Evolutionary conservation across 495 filamentous ascomycete genomes (phyloP), one percentile per base, ranked within the genome.

Genomic region (Penicillium roqueforti): DNA sequence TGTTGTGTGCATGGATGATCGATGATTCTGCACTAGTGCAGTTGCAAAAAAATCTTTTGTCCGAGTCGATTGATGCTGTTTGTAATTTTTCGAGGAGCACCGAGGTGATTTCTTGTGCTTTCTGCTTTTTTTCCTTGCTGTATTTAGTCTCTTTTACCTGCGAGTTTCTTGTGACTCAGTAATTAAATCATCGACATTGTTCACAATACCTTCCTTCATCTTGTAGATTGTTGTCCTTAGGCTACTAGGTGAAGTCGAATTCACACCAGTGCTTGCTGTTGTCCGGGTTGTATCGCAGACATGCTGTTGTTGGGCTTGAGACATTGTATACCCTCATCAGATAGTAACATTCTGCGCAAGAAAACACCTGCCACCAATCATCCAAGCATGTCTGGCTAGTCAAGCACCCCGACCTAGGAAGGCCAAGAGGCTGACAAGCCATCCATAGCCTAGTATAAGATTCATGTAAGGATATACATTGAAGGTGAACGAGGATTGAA

Each of bases 131-230:
- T 61, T 62, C 55, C 51, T 56, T 60, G 49, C 51, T 59, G 54
- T 64, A 51, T 59, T 48, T 60, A 59, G 51, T 62, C 42, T 55
- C 50, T 20, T 20, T 34, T 58, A 56, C 31, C 47, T 53, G 39
- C 48, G 37, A 52, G 50, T 52, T 45, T 22, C 4, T 37, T 37
- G 46, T 42, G 37, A 56, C 34, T 51, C 56, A 52, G 46, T 52
- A 63, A 66, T 57, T 66, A 66, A 67, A 61, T 26, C 44, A 39
- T 49, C 47, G 8, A 43, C 23, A 36, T 53, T 57, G 10, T 58
- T 58, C 52, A 58, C 41, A 13, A 48, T 53, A 20, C 5, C n/a
- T 36, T 2, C 14, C 45, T 29, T 23, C 45, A n/a, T 13, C 44
- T 47, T 34, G 29, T 47, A 47, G 44, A 22, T 7, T 28, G 41